A percentile compares a stretch with the other conserved stretches of the same genome.
These are phyloP conservation scores for Stachybotrys chlorohalonatus DNA, from an alignment of 2,329 filamentous ascomycete genomes.

Conservation along the genomic window DNA sequence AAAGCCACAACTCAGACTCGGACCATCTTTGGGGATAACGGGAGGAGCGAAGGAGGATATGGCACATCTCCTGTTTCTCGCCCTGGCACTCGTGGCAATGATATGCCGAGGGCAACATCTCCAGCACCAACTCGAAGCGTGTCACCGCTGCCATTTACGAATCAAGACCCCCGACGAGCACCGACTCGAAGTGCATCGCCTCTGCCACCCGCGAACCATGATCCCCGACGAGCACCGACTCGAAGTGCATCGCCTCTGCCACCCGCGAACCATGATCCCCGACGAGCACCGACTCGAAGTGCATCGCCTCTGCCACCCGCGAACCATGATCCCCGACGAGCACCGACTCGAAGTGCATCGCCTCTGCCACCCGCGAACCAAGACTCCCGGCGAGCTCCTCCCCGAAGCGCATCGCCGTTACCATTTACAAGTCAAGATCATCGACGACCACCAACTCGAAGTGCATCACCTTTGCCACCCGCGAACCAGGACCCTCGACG, in stretches of 20 bases:
- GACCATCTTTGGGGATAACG: conserved; percentile 57
- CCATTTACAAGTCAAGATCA: conserved; percentile 41
- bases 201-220: conserved; percentile 47
- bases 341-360: conserved; percentile 40
- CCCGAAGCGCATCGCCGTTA: conserved; percentile 52
- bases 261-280: conserved; percentile 36
- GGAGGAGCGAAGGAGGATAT: conserved; percentile 19
- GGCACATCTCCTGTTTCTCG: conserved; percentile 16
- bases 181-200: conserved; percentile 47
- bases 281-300: conserved; percentile 50
- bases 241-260: conserved; percentile 54
- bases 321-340: conserved; percentile 34
- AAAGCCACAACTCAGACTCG: conserved; percentile 79
- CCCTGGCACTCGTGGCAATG: conserved; percentile 23
- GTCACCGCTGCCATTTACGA: conserved; percentile 53
- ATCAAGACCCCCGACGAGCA: conserved; percentile 33
- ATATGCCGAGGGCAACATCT: conserved; percentile 53
- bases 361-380: conserved; percentile 55
- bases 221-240: conserved; percentile 22
- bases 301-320: conserved; percentile 53
- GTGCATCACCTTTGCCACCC: conserved; percentile 54
- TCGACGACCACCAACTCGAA: conserved; percentile 31
- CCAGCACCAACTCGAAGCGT: conserved; percentile 57
- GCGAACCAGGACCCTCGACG: conserved; percentile 33
- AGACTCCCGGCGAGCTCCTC: conserved; percentile 30